Base-by-base conservation (phyloP, 768 basidiomycete species). In the Mycena venus region DNA sequence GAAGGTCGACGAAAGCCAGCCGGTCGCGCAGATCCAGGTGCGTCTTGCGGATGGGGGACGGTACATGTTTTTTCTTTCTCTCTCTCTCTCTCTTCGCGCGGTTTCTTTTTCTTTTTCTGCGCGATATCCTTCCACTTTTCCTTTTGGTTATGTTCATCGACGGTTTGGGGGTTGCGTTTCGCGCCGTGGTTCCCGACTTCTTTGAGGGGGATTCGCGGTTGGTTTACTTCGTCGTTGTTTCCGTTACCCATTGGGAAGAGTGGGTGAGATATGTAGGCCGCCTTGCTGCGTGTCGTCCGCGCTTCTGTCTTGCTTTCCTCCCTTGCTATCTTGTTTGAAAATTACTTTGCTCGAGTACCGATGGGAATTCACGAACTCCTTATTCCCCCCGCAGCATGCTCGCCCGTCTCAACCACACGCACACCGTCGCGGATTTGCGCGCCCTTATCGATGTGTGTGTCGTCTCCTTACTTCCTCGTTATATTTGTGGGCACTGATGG, bases 11-110 rank as follows among this genome's bases (percentile, higher is more conserved):
- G 90, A 91, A 82, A 89, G 84, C 17, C 86, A 89, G 82, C 97
- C 98, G 7, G 94, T 92, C 58, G 98, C 97, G 49, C 95, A 91
- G 82, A 87, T 99, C 14, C 98, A 99, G 85, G 90, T 99, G 70
- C 88, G 98, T 65, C 80, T 99, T 67, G 95, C 95, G 14, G 96
- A 98, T 83, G 98, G 98, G 12, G 95, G 96, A 19, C 90, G 95
- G 95, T 94, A 75, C 9, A 83, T 78, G n/a, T 40, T 73, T 47
- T 67, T 19, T 65, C 29, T 21, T 40, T 38, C 36, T 23, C 27
- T 47, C 7, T 25, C 4, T 8, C n/a, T 31, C 12, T 27, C 4
- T 15, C 8, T 68, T 49, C 19, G n/a, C n/a, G n/a, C n/a, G n/a
- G n/a, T 27, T 60, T 29, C 19, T 34, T 29, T 25, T 23, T 10